Evolutionary conservation across 768 basidiomycete genomes (phyloP).

Genomic region (Lactifluus pinguis): DNA sequence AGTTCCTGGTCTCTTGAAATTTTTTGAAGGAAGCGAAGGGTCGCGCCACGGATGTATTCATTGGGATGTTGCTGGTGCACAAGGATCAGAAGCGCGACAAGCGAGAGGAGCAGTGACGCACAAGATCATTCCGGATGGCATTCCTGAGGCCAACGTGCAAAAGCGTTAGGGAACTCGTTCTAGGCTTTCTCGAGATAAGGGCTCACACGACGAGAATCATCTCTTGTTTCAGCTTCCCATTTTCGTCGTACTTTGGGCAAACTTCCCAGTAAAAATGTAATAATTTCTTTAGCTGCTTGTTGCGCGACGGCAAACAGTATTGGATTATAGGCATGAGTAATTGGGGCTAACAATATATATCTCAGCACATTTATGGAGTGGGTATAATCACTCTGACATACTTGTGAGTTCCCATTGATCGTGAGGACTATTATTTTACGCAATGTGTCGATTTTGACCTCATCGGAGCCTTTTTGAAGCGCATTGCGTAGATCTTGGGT

Average conservation of each 20-base stretch:
- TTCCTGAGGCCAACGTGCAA: slow-evolving; percentile 44
- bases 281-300: slow-evolving; percentile 95
- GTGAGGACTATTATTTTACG: slow-evolving; percentile 89
- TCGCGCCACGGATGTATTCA: slow-evolving; percentile 98
- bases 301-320: slow-evolving; percentile 90
- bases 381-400: slow-evolving; percentile 28
- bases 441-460: slow-evolving; percentile 94
- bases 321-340: slow-evolving; percentile 98
- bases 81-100: slow-evolving; percentile 2
- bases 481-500: slow-evolving; percentile 71
- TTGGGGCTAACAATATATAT: slow-evolving; percentile 46
- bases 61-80: slow-evolving; percentile 87
- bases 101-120: slow-evolving; percentile 31
- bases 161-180: not conserved
- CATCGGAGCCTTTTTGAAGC: slow-evolving; percentile 92
- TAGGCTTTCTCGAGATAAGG: slow-evolving; percentile 7
- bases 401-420: slow-evolving; percentile 91
- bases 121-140: slow-evolving; percentile 95
- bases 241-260: slow-evolving; percentile 95
- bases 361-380: not conserved
- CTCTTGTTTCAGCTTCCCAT: slow-evolving; percentile 96
- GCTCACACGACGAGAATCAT: slow-evolving; percentile 98
- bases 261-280: slow-evolving; percentile 96
- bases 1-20: slow-evolving; percentile 88
- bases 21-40: slow-evolving; percentile 93